Base-by-base conservation (phyloP, 768 basidiomycete species). In the Mycena polygramma region DNA sequence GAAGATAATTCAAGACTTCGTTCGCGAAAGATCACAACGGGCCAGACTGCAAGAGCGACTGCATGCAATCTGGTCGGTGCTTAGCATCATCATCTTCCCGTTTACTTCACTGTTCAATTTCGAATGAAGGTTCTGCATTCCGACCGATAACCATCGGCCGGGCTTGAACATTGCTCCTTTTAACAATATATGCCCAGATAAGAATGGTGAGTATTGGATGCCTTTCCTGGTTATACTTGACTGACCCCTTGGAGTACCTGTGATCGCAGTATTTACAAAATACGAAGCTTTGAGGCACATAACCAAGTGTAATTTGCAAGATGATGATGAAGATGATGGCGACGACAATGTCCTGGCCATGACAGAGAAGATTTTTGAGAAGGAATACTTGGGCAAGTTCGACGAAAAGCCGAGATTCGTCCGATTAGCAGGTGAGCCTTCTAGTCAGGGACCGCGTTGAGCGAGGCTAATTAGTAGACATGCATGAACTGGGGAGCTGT, bases 211-310 rank as follows among this genome's bases (percentile, higher is more conserved):
- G 58, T 13, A 48, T 22, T 43, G 19, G 26, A 36, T 41, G 30
- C 17, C 14, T 10, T 53, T n/a, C n/a, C n/a, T n/a, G n/a, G 51
- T 13, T 30, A 24, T 53, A 30, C 26, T 39, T 48, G 9, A 60
- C 35, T 20, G 26, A 46, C 24, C 8, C 46, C 58, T 26, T 39
- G 7, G 39, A 61, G 59, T 61, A 11, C 59, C 59, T 14, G 46
- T 61, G 22, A 61, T 61, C 45, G 59, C 59, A 24, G 59, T 61
- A 24, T 61, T 61, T 41, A 61, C 59, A 8, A 61, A 61, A 61
- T 61, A 30, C 24, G 59, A 61, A 46, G 20, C 59, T 14, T 61
- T 61, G 20, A 49, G n/a, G 48, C 48, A 11, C 4, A 49, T 8
- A 4, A 49, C n/a, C 6, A 19, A n/a, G n/a, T 8, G n/a, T n/a